phyloP scores from a whole-genome alignment of 176 grass and related monocot species.

The Poa pratensis region DNA sequence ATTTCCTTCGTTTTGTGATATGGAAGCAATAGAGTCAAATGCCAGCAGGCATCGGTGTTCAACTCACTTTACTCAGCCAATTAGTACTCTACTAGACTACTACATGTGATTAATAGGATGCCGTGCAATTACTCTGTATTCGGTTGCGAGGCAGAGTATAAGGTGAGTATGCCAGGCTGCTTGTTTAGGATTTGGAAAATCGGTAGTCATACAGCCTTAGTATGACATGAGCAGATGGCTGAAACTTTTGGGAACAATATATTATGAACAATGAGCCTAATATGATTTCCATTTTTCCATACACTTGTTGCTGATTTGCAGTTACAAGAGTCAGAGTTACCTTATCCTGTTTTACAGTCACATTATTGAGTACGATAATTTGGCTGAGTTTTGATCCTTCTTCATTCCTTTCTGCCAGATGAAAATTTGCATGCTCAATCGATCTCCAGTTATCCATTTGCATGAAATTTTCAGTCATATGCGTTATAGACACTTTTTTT shows the following conservation, averaged over 20 bases:
- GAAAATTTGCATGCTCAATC: background rate
- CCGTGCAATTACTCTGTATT: background rate
- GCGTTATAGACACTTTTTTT: background rate
- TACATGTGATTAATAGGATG: background rate
- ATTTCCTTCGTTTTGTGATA: background rate
- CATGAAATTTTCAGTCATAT: slow-evolving; percentile 2
- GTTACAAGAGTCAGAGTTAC: background rate
- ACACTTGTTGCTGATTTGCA: background rate
- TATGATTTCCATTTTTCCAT: background rate
- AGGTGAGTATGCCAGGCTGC: background rate
- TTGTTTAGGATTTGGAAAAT: background rate
- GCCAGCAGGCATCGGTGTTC: background rate
- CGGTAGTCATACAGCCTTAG: background rate
- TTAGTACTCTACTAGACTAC: background rate
- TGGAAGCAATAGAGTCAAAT: background rate
- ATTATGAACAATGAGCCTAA: background rate
- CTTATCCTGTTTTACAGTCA: background rate
- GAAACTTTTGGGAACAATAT: background rate
- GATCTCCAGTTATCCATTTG: background rate
- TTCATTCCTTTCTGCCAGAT: background rate
- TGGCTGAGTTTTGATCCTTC: background rate
- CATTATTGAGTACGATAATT: background rate
- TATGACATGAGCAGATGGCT: background rate
- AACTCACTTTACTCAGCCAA: background rate
- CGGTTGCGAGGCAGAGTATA: background rate